Evolutionary conservation across 202 grass and related monocot genomes (phyloP), one percentile per base, ranked within the genome.

Genomic region (Alloteropsis angusta): DNA sequence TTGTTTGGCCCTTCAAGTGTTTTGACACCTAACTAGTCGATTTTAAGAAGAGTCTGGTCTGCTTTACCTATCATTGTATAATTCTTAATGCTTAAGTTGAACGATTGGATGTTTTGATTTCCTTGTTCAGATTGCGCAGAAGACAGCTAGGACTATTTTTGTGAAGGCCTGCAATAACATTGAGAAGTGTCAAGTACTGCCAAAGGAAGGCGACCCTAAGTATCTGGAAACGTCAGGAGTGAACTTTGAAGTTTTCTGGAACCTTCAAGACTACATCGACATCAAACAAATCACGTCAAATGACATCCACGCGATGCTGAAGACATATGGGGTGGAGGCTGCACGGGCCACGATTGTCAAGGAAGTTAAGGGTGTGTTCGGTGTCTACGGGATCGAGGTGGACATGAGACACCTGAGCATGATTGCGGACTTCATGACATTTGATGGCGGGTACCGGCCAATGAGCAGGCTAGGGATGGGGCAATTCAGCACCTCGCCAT

Each of bases 371-470:
- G 19, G 7, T 10, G 92, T 98, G 21, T 98, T 98, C 15, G 0
- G 23, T 7, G 52, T 47, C 38, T 98, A 95, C 9, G 87, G 95
- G 23, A 98, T 98, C 58, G 3, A 67, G 0, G 92, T 98, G 37
- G 71, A 98, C 82, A 66, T 21, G 15, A 85, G 95, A 71, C 95
- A 98, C 59, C 84, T 98, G 28, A 89, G 72, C 44, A 65, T 95
- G 75, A 90, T 93, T 10, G 89, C 95, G 0, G 92, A 98, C 54
- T 98, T 89, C 87, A 98, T 98, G 92, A 93, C 95, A 17, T 93
- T 88, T 3, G 84, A 92, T 13, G 95, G 95, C 3, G 90, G 89
- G 2, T 98, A 91, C 77, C 87, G 92, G 16, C 85, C 95, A 0
- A 85, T 95, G 89, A 98, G 72, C 80, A 81, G 90, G 60, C 5